Conservation (phyloP, 2,329 filamentous ascomycete genomes). For the Aspergillus sp. region DNA sequence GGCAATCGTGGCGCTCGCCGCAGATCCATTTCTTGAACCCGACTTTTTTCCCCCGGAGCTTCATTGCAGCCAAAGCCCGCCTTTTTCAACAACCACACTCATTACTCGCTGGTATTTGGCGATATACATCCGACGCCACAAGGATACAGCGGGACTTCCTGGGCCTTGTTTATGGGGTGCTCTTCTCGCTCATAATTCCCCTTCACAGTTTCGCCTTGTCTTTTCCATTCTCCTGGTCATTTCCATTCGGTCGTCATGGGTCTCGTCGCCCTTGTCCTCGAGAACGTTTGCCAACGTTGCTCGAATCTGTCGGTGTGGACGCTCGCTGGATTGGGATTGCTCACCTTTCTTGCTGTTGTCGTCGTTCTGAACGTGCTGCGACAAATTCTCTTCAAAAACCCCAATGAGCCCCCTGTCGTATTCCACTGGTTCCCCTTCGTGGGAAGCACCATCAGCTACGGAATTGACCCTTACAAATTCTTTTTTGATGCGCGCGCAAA, state of each 20-base stretch:
- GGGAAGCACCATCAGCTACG: constrained; percentile 89
- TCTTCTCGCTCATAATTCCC: constrained; percentile 2
- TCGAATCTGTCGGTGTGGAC: constrained; percentile 48
- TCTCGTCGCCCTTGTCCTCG: constrained; percentile 49
- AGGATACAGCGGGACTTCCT: neutral
- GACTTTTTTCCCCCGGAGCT: neutral
- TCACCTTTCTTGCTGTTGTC: constrained; percentile 52
- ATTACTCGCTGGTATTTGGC: neutral
- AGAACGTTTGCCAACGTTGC: constrained; percentile 47
- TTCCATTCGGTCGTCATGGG: constrained; percentile 50
- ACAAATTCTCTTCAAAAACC: constrained; percentile 78
- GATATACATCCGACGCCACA: neutral
- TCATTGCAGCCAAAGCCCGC: neutral
- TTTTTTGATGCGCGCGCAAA: constrained; percentile 68
- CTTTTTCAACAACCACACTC: neutral
- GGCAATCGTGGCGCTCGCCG: neutral
- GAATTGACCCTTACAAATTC: constrained; percentile 74
- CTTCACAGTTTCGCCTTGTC: neutral
- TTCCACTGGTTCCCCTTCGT: constrained; percentile 70
- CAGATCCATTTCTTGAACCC: neutral
- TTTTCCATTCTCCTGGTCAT: neutral
- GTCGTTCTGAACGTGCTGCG: constrained; percentile 76
- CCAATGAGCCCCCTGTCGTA: constrained; percentile 70
- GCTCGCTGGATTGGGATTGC: constrained; percentile 44
- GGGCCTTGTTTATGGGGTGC: constrained; percentile 12